phyloP scores from a whole-genome alignment of 2,329 filamentous ascomycete species.

The Lithohypha guttulata region DNA sequence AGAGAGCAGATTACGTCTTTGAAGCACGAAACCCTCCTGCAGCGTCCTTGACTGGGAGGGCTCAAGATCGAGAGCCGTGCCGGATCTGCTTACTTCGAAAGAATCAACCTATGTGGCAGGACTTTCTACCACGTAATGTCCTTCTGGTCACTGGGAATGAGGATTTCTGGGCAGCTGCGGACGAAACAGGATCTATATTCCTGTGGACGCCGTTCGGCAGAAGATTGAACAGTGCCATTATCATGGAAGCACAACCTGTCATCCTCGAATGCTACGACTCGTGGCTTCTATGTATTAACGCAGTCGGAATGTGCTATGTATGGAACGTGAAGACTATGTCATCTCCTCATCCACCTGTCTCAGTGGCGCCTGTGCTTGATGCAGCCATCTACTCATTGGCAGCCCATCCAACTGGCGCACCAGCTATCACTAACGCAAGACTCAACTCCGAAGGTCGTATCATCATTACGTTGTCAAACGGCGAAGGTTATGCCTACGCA shows the following conservation, averaged over 20 bases:
- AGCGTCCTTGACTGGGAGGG: conserved; percentile 47
- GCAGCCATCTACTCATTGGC: conserved; percentile 70
- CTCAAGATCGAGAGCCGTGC: conserved; percentile 65
- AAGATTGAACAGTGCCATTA: conserved; percentile 69
- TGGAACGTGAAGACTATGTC: conserved; percentile 82
- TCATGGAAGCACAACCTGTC: conserved; percentile 85
- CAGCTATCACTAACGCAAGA: conserved; percentile 80
- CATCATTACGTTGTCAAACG: conserved; percentile 83
- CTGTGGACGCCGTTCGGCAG: conserved; percentile 88
- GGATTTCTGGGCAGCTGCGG: conserved; percentile 84
- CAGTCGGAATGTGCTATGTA: conserved; percentile 79
- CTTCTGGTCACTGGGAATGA: conserved; percentile 85
- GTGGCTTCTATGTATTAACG: conserved; percentile 82
- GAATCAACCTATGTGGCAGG: conserved; percentile 78
- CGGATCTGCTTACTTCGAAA: conserved; percentile 72
- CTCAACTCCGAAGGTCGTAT: conserved; percentile 80
- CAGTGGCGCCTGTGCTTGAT: conserved; percentile 78
- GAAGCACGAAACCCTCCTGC: conserved; percentile 75
- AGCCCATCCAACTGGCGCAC: conserved; percentile 65
- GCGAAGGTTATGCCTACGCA: conserved; percentile 87
- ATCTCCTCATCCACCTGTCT: conserved; percentile 80
- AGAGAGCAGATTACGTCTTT: conserved; percentile 62
- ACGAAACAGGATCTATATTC: conserved; percentile 83
- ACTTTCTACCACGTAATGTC: conserved; percentile 76
- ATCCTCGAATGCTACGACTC: conserved; percentile 82